Evolutionary conservation across 2,329 filamentous ascomycete species (phyloP).

Genomic region (Pseudopithomyces maydicus): DNA sequence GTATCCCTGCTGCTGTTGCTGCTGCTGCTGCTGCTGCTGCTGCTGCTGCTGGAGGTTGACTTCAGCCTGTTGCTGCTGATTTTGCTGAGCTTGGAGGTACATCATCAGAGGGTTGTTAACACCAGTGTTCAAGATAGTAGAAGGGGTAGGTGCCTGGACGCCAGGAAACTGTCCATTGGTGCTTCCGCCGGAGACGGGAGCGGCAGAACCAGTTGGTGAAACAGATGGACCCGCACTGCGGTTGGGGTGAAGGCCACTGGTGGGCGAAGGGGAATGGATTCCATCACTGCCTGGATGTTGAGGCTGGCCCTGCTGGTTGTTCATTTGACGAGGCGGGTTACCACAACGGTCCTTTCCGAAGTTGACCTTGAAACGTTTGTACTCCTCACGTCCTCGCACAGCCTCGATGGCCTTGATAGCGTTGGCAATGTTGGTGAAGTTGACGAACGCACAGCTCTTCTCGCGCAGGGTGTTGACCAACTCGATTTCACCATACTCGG

Average conservation of each 20-base stretch:
- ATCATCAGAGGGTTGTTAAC: slow-evolving; percentile 88
- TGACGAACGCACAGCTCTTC: slow-evolving; percentile 99
- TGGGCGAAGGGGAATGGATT: slow-evolving; percentile 59
- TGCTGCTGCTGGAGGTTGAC: slow-evolving; percentile 41
- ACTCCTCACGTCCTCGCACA: slow-evolving; percentile 91
- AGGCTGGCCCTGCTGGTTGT: slow-evolving; percentile 62
- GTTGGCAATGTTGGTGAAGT: slow-evolving; percentile 99
- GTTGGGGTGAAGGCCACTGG: slow-evolving; percentile 63
- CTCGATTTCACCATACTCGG: slow-evolving; percentile 97
- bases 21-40: slow-evolving; percentile 37
- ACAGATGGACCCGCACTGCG: slow-evolving; percentile 61
- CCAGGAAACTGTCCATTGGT: slow-evolving; percentile 64
- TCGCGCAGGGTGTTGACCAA: slow-evolving; percentile 94
- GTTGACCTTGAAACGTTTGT: slow-evolving; percentile 99
- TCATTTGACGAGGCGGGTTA: slow-evolving; percentile 89
- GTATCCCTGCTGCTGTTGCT: slow-evolving; percentile 66
- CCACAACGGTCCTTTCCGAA: slow-evolving; percentile 98
- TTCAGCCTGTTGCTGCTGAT: slow-evolving; percentile 50
- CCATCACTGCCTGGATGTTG: slow-evolving; percentile 70
- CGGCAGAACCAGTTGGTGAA: slow-evolving; percentile 63
- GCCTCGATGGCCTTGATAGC: slow-evolving; percentile 99
- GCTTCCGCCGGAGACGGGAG: slow-evolving; percentile 59
- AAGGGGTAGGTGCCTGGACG: slow-evolving; percentile 67
- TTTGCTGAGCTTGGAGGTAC: slow-evolving; percentile 77
- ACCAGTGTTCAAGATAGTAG: slow-evolving; percentile 77